Evolutionary conservation across 2,329 filamentous ascomycete genomes (phyloP), one percentile per base, ranked within the genome.

Genomic region (Dothideomycetidae sp.): DNA sequence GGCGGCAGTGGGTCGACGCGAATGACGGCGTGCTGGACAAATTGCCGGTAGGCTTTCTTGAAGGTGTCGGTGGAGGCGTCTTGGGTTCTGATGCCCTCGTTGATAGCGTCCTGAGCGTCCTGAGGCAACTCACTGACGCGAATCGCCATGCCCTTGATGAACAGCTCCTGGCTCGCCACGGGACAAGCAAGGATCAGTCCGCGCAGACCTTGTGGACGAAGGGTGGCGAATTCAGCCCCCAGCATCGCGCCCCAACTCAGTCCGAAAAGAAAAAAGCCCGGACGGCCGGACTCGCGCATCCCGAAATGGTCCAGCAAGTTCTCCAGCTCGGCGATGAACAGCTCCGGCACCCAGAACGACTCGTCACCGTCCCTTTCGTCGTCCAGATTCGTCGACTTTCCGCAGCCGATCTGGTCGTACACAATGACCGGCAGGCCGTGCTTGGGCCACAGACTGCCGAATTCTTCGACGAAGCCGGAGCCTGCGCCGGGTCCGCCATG

Each of bases 231-330:
- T 18, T 57, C 46, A 0, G 55, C 55, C 1, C 52, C 65, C 0
- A 71, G 50, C 63, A 71, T 68, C 0, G 63, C 69, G 11, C 69
- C 67, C 67, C 68, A 72, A 13, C 58, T 64, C 23, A 71, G 65
- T 1, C 68, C 68, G 1, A 63, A 53, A 0, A 71, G 38, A 42
- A 66, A 56, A 39, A 64, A 65, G n/a, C n/a, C n/a, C n/a, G n/a
- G n/a, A n/a, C n/a, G n/a, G n/a, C n/a, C 61, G 53, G 37, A 62
- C 1, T 50, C 36, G 13, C 48, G 46, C 16, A 72, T 55, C 0
- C 52, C 53, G 0, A 71, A 53, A 30, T 59, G 50, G 1, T 44
- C 23, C 4, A 68, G 41, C 1, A 72, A 53, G 40, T 69, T 70
- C 17, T 67, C 56, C 1, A 72, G 56, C 46, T 72, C 67, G 10